Evolutionary conservation across 2,329 filamentous ascomycete genomes (phyloP), one percentile per base, ranked within the genome.

Genomic region (Uncinocarpus reesii): DNA sequence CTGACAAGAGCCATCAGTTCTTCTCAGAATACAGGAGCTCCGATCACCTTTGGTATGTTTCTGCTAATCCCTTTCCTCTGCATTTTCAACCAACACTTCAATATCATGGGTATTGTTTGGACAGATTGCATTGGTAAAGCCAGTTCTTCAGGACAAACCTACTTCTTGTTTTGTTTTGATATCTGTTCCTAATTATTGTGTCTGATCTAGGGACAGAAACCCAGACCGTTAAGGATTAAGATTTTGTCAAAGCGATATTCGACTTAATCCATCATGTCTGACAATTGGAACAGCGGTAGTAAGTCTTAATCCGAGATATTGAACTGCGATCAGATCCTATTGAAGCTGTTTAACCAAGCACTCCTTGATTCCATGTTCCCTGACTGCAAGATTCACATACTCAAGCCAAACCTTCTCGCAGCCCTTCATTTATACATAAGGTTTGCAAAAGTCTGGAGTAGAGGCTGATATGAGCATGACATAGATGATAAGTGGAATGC

Each of bases 201-300:
- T 13, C 7, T 34, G 11, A n/a, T 20, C 41, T 8, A 8, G 15
- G 32, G 23, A n/a, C 20, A 29, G 20, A 10, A 23, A 5, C n/a
- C n/a, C 23, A 20, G n/a, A 20, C 11, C 7, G 4, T 15, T 8
- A 37, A 36, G 23, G 1, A 6, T 15, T 3, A 7, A 29, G 10
- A 37, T n/a, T 16, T 32, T n/a, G 24, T 6, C 18, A 42, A 26
- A 7, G 38, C 16, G 15, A 28, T 8, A 10, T 16, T 31, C 21
- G 15, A n/a, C 13, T 8, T 11, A 7, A 3, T 10, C 35, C 46
- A 43, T 28, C n/a, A 48, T 48, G 46, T 10, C 35, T 29, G 37
- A n/a, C 5, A 26, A 42, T 15, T 48, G 46, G 46, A 48, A 48
- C n/a, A 21, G 21, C 15, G 31, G 21, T 20, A 31, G 46, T 43